Percentiles rank a stretch among this genome's conserved stretches.
These are phyloP conservation scores for Chlamydomonas asymmetrica DNA, from an alignment of 139 green algal genomes.

Conservation along the genomic window DNA sequence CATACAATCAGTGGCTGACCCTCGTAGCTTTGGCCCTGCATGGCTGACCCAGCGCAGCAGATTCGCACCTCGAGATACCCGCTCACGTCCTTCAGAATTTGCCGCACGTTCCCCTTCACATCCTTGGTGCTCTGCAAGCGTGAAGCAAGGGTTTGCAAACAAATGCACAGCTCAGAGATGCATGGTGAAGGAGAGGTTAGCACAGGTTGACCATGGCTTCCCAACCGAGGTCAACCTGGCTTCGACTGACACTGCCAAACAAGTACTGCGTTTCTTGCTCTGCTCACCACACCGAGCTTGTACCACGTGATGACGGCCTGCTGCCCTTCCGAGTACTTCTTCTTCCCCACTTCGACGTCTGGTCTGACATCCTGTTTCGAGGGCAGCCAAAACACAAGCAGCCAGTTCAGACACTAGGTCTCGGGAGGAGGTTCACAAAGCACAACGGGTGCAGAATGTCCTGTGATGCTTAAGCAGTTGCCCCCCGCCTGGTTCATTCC, in stretches of 20 bases:
- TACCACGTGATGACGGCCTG: conserved; percentile 10
- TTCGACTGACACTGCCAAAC: neutral
- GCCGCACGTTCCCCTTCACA: conserved; percentile 7
- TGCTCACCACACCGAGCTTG: conserved; percentile 11
- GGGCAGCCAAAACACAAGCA: no score
- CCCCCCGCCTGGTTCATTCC: no score
- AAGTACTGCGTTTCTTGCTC: neutral
- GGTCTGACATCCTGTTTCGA: neutral
- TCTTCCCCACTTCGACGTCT: neutral
- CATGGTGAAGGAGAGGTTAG: neutral
- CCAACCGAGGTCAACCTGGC: neutral
- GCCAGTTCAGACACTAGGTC: no score
- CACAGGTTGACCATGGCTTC: neutral
- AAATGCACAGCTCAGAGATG: no score
- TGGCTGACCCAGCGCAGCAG: neutral
- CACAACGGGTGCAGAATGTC: no score
- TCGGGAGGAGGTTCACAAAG: no score
- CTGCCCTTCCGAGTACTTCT: conserved; percentile 2
- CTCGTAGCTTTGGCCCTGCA: no score
- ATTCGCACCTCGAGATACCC: conserved; percentile 20
- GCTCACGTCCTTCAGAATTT: conserved; percentile 21
- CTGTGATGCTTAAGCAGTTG: no score
- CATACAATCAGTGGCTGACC: neutral
- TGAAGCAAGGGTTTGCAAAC: no score
- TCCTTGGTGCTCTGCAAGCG: conserved; percentile 22